phyloP scores from a whole-genome alignment of 768 basidiomycete species.

The Tulasnella sp. region DNA sequence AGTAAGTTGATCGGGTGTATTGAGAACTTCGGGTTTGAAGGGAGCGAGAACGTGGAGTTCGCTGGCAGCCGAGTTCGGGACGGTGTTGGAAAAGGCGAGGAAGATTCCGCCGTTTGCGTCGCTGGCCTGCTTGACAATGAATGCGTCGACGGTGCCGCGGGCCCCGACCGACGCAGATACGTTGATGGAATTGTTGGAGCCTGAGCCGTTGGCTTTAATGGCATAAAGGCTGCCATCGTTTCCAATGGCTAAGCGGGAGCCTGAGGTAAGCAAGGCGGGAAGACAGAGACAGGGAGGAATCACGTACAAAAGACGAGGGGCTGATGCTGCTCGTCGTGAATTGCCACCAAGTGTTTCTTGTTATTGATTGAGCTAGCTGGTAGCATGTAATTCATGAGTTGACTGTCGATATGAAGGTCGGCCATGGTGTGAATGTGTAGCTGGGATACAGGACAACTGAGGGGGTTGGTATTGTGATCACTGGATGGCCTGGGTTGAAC shows the following conservation, averaged over 20 bases:
- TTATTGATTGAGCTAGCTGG: background rate
- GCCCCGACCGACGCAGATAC: background rate
- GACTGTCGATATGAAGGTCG: slow-evolving; percentile 6
- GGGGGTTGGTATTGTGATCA: background rate
- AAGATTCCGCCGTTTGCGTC: background rate
- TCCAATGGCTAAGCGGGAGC: background rate
- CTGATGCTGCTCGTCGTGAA: background rate
- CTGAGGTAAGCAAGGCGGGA: background rate
- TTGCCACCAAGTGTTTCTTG: background rate
- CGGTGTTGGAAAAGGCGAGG: background rate
- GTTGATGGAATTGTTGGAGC: background rate
- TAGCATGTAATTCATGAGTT: background rate
- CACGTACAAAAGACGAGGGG: slow-evolving; percentile 12
- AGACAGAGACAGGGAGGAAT: background rate
- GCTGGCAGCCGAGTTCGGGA: background rate
- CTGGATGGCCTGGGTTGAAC: background rate
- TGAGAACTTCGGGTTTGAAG: background rate
- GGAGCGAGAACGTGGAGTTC: background rate
- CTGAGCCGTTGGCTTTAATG: background rate
- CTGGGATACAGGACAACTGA: background rate
- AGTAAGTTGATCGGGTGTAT: background rate
- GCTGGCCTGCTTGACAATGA: background rate
- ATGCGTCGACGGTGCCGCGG: background rate
- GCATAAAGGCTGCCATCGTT: background rate
- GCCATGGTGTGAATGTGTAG: background rate